Evolutionary conservation across 2,329 filamentous ascomycete species (phyloP).

Genomic region (Paraconiothyrium brasiliense): DNA sequence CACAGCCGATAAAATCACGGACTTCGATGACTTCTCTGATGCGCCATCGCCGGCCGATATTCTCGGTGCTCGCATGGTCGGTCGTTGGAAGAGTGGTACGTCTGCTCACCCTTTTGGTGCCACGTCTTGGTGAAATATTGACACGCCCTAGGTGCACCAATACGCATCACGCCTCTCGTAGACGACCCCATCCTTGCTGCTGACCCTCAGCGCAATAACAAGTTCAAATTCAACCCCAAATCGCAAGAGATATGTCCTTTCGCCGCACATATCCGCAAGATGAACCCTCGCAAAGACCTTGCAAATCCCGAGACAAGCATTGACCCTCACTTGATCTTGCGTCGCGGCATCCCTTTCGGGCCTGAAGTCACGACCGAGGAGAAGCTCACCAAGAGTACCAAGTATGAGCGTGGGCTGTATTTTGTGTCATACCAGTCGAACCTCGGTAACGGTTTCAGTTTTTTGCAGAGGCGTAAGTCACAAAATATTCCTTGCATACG

Average conservation of each 20-base stretch:
- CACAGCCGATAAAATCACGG: background rate
- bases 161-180: conserved; percentile 5
- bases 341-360: conserved; percentile 21
- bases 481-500: background rate
- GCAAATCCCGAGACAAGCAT: background rate
- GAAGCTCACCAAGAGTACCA: conserved; percentile 4
- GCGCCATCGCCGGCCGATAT: conserved; percentile 7
- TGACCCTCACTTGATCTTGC: conserved; percentile 14
- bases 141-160: background rate
- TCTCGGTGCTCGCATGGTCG: conserved; percentile 18
- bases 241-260: conserved; percentile 18
- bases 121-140: background rate
- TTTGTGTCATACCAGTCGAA: conserved; percentile 19
- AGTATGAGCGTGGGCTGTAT: conserved; percentile 18
- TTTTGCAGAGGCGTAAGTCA: conserved; percentile 14
- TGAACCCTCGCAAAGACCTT: conserved; percentile 18
- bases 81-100: conserved; percentile 20
- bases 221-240: conserved; percentile 16
- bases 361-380: conserved; percentile 17
- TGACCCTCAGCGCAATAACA: conserved; percentile 14
- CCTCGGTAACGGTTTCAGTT: conserved; percentile 12
- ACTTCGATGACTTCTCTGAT: conserved; percentile 9
- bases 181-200: conserved; percentile 7
- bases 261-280: conserved; percentile 20
- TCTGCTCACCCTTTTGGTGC: background rate